Percentiles rank a stretch among this genome's conserved stretches.
Conservation (phyloP, 352 stramenopile genomes). For the Phytophthora capsici region DNA sequence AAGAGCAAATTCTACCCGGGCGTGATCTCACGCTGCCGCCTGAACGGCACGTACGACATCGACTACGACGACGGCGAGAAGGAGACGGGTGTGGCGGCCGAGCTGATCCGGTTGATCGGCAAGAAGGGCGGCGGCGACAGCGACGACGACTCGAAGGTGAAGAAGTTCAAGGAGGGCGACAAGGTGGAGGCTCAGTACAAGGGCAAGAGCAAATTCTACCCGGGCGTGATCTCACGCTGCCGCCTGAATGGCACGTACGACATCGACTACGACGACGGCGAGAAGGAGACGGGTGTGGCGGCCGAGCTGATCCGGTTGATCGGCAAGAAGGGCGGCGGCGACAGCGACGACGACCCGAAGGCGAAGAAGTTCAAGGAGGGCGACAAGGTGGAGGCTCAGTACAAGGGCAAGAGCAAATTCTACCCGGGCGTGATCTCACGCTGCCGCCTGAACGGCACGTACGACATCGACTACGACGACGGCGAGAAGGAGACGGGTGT, state of each 20-base stretch:
- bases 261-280: conserved; percentile 31
- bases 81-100: conserved; percentile 55
- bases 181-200: conserved; percentile 74
- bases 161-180: conserved; percentile 34
- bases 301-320: conserved; percentile 24
- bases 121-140: conserved; percentile 28
- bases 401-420: conserved; percentile 33
- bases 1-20: conserved; percentile 73
- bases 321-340: conserved; percentile 19
- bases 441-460: conserved; percentile 29
- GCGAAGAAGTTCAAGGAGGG: conserved; percentile 27
- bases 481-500: conserved; percentile 31
- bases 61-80: conserved; percentile 84
- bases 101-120: conserved; percentile 42
- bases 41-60: conserved; percentile 81
- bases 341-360: conserved; percentile 28
- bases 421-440: conserved; percentile 27
- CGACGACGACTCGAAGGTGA: conserved; percentile 24
- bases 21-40: conserved; percentile 58
- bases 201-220: conserved; percentile 67
- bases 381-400: conserved; percentile 30
- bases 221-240: conserved; percentile 58
- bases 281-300: conserved; percentile 29
- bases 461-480: conserved; percentile 31
- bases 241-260: conserved; percentile 31